These are phyloP conservation scores for Clarireedia paspali DNA, from an alignment of 2,329 filamentous ascomycete genomes.

Conservation along the genomic window DNA sequence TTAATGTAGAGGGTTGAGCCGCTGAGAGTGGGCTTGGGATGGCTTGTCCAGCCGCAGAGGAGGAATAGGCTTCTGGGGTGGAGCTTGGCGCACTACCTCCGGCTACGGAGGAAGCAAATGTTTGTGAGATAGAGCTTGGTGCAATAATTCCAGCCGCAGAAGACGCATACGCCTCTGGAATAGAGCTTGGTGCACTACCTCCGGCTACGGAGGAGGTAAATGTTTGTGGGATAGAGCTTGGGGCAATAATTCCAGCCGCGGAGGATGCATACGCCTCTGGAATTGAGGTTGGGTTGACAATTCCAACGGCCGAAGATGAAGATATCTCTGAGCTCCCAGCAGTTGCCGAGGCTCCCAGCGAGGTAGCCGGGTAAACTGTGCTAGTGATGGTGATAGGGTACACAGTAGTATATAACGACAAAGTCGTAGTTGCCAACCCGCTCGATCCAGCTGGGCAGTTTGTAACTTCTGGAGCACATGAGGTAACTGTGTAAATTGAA, in stretches of 20 bases:
- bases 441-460: constrained; percentile 41
- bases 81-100: not conserved
- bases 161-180: not conserved
- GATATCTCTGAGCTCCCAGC: not conserved
- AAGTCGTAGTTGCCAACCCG: constrained; percentile 33
- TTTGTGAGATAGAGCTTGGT: not conserved
- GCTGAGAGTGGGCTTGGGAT: not conserved
- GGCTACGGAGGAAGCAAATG: not conserved
- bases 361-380: not conserved
- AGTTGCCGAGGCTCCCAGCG: not conserved
- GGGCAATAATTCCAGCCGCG: not conserved
- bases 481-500: constrained; percentile 42
- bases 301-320: not conserved
- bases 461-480: constrained; percentile 37
- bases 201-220: not conserved
- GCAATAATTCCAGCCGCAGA: not conserved
- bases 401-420: constrained; percentile 38
- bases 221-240: not conserved
- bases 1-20: not conserved
- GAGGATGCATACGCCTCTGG: not conserved
- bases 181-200: not conserved
- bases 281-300: not conserved
- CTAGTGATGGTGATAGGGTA: constrained; percentile 16
- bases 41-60: no score
- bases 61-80: not conserved